These are phyloP conservation scores for Orobanche coerulescens DNA, from an alignment of 257 asterid species.

Conservation along the genomic window DNA sequence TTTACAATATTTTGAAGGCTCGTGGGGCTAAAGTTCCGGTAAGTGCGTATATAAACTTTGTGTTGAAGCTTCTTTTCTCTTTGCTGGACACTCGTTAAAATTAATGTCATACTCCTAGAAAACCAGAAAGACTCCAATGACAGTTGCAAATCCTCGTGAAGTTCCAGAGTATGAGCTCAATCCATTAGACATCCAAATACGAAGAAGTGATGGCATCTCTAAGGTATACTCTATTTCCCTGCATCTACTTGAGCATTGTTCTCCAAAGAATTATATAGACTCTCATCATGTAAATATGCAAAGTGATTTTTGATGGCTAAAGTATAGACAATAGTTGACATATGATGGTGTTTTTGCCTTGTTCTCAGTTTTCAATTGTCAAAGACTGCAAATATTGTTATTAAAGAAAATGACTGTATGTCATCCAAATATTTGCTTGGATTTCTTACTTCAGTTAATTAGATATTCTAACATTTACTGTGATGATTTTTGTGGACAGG, in stretches of 20 bases:
- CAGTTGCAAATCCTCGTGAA: constrained; percentile 90
- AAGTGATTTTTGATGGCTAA: not conserved
- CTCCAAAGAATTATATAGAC: too few species aligned
- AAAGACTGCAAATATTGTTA: constrained; percentile 2
- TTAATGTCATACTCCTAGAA: constrained; percentile 50
- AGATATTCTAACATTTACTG: not conserved
- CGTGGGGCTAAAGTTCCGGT: constrained; percentile 94
- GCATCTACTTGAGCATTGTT: not conserved
- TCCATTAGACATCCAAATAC: constrained; percentile 85
- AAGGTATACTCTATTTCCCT: constrained; percentile 46
- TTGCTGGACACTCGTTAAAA: constrained; percentile 24
- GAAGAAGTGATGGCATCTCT: constrained; percentile 83
- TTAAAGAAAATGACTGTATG: not conserved
- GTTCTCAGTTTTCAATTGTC: not conserved
- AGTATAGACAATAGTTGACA: not conserved
- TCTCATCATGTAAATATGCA: not conserved
- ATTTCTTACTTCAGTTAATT: constrained; percentile 2
- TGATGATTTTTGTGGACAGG: constrained; percentile 39
- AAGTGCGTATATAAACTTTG: constrained; percentile 24
- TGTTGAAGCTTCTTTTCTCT: constrained; percentile 14
- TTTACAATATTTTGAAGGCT: constrained; percentile 76
- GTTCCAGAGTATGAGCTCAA: constrained; percentile 97
- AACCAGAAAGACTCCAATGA: constrained; percentile 93
- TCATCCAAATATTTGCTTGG: constrained; percentile 8
- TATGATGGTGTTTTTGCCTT: too few species aligned